Evolutionary conservation across 1,284 basidiomycete genomes (phyloP), one percentile per base, ranked within the genome.

Genomic region (Apiotrichum porosum): DNA sequence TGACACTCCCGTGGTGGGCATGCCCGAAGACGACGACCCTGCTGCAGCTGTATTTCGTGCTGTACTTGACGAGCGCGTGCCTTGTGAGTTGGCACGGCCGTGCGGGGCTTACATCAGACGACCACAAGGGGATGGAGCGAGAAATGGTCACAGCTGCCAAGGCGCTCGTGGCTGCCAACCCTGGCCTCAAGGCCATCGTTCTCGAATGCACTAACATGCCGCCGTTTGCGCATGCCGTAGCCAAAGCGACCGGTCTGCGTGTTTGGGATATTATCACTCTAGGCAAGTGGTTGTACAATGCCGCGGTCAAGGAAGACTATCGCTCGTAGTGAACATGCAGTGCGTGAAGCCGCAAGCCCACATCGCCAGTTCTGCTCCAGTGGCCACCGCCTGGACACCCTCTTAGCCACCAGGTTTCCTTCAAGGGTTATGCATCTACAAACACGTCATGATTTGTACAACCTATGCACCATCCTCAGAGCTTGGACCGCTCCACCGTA

Each of bases 121-220:
- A 62, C 48, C 45, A 54, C 43, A 51, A 53, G 4, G 62, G 59
- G 1, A 65, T 65, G 61, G 50, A 53, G 32, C 47, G 46, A 21
- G 62, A 65, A 31, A 54, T 65, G 15, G 26, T 62, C 13, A 52
- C 21, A 3, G 61, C 62, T 12, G 61, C 57, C 19, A 38, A 31
- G 9, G 23, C 34, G 12, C 49, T 64, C 2, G 33, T 42, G 10
- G 37, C 14, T 17, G 35, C 49, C 9, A 40, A 56, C 37, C 52
- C 50, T 1, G 46, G 46, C 6, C 52, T 64, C 49, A 58, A 51
- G 40, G 60, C 60, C 4, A 56, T 62, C 44, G 51, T 58, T 5
- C 45, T 64, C 3, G 62, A 64, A 45, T 64, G 62, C 45, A 64
- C 62, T 6, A 64, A 64, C 46, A 62, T 64, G 51, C 60, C 60